A percentile compares a stretch with the other conserved stretches of the same genome.
Conservation (phyloP, 768 basidiomycete genomes). For the Tylopilus subfusipes region DNA sequence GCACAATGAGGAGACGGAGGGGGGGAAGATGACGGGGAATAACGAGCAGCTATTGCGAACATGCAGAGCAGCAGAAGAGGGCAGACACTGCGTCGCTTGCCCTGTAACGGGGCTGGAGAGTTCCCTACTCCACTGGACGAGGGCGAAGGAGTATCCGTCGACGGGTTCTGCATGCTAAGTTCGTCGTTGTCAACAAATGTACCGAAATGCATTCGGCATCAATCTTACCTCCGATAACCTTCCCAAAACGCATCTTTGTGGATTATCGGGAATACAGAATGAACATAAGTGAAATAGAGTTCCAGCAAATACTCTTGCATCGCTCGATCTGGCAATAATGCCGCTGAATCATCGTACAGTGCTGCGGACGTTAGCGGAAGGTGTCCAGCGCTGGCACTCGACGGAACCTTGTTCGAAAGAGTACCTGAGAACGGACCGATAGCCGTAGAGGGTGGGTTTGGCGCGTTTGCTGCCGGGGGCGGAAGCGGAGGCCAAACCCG, state of each 20-base stretch:
- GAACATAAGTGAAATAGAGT: conserved; percentile 80
- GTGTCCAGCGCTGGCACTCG: conserved; percentile 4
- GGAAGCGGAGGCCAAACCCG: conserved; percentile 80
- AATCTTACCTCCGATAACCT: conserved; percentile 43
- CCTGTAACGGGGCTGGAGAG: conserved; percentile 36
- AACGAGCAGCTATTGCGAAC: conserved; percentile 79
- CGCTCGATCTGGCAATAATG: conserved; percentile 50
- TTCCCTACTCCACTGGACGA: conserved; percentile 20
- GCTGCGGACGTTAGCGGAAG: conserved; percentile 23
- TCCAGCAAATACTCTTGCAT: conserved; percentile 68
- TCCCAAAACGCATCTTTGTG: conserved; percentile 70
- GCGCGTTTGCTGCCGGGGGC: conserved; percentile 23
- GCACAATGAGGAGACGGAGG: conserved; percentile 29
- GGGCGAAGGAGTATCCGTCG: conserved; percentile 33
- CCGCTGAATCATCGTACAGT: conserved; percentile 37
- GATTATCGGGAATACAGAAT: conserved; percentile 72
- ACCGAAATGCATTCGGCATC: not conserved
- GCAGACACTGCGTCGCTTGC: conserved; percentile 48
- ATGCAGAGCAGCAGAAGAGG: conserved; percentile 75
- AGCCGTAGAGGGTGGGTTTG: conserved; percentile 12
- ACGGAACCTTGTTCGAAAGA: conserved; percentile 4
- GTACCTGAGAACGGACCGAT: conserved; percentile 1
- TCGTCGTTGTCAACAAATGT: not conserved
- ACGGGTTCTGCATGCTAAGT: conserved; percentile 25
- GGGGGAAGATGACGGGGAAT: conserved; percentile 36